phyloP scores from a whole-genome alignment of 495 filamentous ascomycete species.

The Astrothelium macrocarpum region DNA sequence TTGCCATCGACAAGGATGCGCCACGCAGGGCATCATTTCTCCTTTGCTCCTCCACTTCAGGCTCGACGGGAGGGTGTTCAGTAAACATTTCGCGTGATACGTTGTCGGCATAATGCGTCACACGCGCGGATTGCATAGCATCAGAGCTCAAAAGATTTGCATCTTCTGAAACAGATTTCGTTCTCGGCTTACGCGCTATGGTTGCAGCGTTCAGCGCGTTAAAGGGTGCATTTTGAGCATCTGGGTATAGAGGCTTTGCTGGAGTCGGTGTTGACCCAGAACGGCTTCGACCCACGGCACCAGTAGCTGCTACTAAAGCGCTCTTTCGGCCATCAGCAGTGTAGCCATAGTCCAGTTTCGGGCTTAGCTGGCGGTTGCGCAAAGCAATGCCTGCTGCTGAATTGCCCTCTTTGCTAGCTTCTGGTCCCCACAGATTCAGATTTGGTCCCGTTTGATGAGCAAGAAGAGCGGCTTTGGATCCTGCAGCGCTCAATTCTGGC shows the following conservation, averaged over 20 bases:
- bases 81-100: slow-evolving; percentile 59
- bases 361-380: slow-evolving; percentile 34
- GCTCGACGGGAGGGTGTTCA: slow-evolving; percentile 59
- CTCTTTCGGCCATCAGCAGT: slow-evolving; percentile 43
- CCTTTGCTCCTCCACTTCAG: slow-evolving; percentile 64
- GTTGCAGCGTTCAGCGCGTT: slow-evolving; percentile 63
- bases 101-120: slow-evolving; percentile 45
- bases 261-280: slow-evolving; percentile 54
- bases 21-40: slow-evolving; percentile 62
- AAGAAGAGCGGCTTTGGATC: slow-evolving; percentile 62
- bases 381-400: slow-evolving; percentile 52
- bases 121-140: slow-evolving; percentile 48
- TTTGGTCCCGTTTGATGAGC: slow-evolving; percentile 54
- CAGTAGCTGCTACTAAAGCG: slow-evolving; percentile 63
- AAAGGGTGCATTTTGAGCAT: slow-evolving; percentile 47
- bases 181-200: slow-evolving; percentile 39
- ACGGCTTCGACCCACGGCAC: slow-evolving; percentile 57
- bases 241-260: slow-evolving; percentile 41
- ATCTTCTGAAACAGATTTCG: slow-evolving; percentile 3
- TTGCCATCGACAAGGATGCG: slow-evolving; percentile 79
- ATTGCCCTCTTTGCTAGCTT: slow-evolving; percentile 42
- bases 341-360: slow-evolving; percentile 36
- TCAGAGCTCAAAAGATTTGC: slow-evolving; percentile 24
- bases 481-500: slow-evolving; percentile 47
- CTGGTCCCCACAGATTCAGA: slow-evolving; percentile 40